phyloP scores from a whole-genome alignment of 2,329 filamentous ascomycete genomes.

The Colletotrichum chrysophilum region DNA sequence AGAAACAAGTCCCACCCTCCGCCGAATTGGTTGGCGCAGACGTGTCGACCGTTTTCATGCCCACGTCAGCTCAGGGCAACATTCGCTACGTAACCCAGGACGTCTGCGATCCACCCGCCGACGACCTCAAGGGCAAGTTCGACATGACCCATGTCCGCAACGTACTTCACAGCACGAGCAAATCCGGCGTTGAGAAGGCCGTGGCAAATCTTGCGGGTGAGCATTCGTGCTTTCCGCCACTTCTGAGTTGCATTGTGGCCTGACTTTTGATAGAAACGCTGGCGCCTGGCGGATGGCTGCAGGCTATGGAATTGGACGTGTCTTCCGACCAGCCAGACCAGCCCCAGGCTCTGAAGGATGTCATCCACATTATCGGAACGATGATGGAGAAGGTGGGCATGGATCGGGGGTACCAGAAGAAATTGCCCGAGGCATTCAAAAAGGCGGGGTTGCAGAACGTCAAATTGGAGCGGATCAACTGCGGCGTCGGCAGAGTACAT shows the following conservation, averaged over 20 bases:
- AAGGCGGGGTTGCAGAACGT: slow-evolving; percentile 12
- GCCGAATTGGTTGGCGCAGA: slow-evolving; percentile 21
- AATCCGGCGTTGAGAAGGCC: background rate
- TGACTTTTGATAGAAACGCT: background rate
- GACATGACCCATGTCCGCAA: slow-evolving; percentile 18
- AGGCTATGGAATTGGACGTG: slow-evolving; percentile 2
- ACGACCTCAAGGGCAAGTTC: background rate
- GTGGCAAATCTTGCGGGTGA: slow-evolving; percentile 2
- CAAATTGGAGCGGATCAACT: background rate
- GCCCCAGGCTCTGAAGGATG: background rate
- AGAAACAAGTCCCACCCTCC: slow-evolving; percentile 16
- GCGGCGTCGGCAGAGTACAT: background rate
- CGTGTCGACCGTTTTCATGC: slow-evolving; percentile 13
- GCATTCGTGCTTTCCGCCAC: background rate
- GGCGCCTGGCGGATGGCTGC: slow-evolving; percentile 19
- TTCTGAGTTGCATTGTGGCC: fast-evolving
- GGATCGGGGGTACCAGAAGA: background rate
- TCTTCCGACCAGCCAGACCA: background rate
- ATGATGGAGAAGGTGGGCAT: slow-evolving; percentile 10
- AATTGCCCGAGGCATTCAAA: background rate
- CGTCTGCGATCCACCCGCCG: background rate
- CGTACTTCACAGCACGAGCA: background rate
- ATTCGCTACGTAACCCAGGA: slow-evolving; percentile 17
- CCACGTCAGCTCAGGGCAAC: slow-evolving; percentile 9
- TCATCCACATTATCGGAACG: background rate